These are phyloP conservation scores for Pholiota adiposa DNA, from an alignment of 1,284 basidiomycete genomes.

Conservation along the genomic window DNA sequence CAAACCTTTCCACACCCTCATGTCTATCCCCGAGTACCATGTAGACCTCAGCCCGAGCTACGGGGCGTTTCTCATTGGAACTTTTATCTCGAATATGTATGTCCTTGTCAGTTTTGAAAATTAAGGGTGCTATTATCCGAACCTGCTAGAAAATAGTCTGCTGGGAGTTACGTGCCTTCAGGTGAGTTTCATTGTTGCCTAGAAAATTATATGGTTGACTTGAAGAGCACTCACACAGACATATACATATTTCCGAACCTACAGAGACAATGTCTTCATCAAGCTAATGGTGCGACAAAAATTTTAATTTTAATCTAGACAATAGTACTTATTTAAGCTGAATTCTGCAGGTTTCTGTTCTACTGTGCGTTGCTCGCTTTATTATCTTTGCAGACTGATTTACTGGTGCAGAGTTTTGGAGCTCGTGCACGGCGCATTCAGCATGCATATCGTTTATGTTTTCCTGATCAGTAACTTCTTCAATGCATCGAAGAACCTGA, in stretches of 20 bases:
- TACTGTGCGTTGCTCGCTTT: not conserved
- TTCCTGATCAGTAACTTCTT: slow-evolving; percentile 6
- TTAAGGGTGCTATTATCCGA: no score
- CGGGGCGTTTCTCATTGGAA: slow-evolving; percentile 10
- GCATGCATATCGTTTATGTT: slow-evolving; percentile 5
- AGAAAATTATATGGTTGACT: no score
- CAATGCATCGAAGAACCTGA: not conserved
- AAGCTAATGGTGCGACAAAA: not conserved
- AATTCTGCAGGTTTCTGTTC: not conserved
- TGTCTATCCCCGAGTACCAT: not conserved
- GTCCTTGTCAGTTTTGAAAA: not conserved
- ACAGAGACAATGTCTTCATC: not conserved
- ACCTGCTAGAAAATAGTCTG: not conserved
- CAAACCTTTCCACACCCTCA: no score
- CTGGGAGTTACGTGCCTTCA: slow-evolving; percentile 7
- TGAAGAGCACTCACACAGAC: not conserved
- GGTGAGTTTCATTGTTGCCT: not conserved
- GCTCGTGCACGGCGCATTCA: slow-evolving; percentile 2
- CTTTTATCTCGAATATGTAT: slow-evolving; percentile 10
- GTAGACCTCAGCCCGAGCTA: slow-evolving; percentile 8
- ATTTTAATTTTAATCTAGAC: no score
- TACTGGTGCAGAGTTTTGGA: slow-evolving; percentile 1
- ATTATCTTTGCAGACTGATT: not conserved
- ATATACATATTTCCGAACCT: slow-evolving; percentile 8
- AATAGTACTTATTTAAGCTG: no score